These are phyloP conservation scores for Rutstroemia sydowiana DNA, from an alignment of 2,329 filamentous ascomycete species.

Conservation along the genomic window DNA sequence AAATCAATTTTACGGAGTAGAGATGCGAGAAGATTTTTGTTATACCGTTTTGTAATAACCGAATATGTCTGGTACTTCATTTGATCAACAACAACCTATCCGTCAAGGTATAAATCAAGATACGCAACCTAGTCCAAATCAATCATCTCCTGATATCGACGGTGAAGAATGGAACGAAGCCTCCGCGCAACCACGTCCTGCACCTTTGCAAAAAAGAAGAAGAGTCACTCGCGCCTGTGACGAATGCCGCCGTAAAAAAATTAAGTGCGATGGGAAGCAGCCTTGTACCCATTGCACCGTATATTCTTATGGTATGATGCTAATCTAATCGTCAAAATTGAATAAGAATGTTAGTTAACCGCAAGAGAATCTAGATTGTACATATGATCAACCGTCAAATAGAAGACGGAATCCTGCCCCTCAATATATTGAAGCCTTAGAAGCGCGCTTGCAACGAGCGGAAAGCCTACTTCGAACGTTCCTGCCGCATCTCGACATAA, in stretches of 20 bases:
- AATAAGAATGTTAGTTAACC: conserved; percentile 5
- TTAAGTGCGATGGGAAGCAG: conserved; percentile 78
- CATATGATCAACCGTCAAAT: conserved; percentile 73
- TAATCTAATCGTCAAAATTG: not conserved
- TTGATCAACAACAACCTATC: conserved; percentile 11
- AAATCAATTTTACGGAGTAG: not conserved
- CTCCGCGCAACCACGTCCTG: conserved; percentile 3
- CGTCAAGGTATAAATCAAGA: conserved; percentile 1
- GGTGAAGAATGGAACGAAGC: conserved; percentile 2
- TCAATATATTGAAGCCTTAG: conserved; percentile 66
- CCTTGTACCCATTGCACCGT: conserved; percentile 94
- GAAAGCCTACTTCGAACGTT: conserved; percentile 57
- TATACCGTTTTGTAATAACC: not conserved
- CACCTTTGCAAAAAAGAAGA: conserved; percentile 48
- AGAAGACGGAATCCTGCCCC: conserved; percentile 63
- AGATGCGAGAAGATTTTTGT: conserved; percentile 1
- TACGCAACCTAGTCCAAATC: conserved; percentile 3
- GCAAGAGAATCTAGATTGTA: conserved; percentile 49
- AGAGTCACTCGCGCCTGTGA: conserved; percentile 76
- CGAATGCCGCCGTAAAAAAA: conserved; percentile 78
- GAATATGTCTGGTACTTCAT: conserved; percentile 16
- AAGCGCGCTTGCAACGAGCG: conserved; percentile 61
- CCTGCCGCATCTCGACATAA: conserved; percentile 61
- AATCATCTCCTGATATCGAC: conserved; percentile 9
- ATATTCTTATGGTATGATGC: conserved; percentile 82